Evolutionary conservation across 2,329 filamentous ascomycete species (phyloP).

Genomic region (Ophioceras dolichostomum): DNA sequence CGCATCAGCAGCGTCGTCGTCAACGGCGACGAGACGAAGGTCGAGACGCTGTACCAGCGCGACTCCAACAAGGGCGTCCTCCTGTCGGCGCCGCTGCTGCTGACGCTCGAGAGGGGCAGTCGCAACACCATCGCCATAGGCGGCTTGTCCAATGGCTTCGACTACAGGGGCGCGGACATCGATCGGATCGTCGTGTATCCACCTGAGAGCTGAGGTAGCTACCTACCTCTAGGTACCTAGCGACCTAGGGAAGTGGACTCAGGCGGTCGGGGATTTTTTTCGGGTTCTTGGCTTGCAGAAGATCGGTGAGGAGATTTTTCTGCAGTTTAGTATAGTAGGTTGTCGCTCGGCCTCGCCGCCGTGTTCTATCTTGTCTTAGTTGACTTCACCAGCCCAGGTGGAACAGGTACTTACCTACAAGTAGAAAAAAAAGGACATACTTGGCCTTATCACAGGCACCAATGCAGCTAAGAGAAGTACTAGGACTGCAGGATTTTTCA

Average conservation of each 20-base stretch:
- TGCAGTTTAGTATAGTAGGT: no score
- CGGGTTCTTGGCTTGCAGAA: no score
- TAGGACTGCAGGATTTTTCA: no score
- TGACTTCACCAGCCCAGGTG: no score
- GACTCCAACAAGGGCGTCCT: conserved; percentile 47
- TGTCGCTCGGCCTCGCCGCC: no score
- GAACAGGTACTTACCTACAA: no score
- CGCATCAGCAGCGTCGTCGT: conserved; percentile 48
- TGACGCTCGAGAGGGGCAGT: conserved; percentile 37
- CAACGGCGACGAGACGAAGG: conserved; percentile 36
- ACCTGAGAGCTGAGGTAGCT: conserved; percentile 21
- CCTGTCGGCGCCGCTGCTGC: conserved; percentile 40
- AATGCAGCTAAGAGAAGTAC: no score
- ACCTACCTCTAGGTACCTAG: neutral
- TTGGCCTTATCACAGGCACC: no score
- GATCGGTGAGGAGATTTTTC: no score
- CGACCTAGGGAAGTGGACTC: neutral
- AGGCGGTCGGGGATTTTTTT: no score
- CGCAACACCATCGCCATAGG: conserved; percentile 43
- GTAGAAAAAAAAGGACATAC: no score
- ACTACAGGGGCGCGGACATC: conserved; percentile 44
- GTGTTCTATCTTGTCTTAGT: no score
- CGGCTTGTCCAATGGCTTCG: conserved; percentile 41
- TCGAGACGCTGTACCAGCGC: conserved; percentile 38
- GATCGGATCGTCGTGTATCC: conserved; percentile 50